A percentile compares a stretch with the other conserved stretches of the same genome.
Conservation (phyloP, 805 yeast genomes). For the Phaffomyces antillensis region DNA sequence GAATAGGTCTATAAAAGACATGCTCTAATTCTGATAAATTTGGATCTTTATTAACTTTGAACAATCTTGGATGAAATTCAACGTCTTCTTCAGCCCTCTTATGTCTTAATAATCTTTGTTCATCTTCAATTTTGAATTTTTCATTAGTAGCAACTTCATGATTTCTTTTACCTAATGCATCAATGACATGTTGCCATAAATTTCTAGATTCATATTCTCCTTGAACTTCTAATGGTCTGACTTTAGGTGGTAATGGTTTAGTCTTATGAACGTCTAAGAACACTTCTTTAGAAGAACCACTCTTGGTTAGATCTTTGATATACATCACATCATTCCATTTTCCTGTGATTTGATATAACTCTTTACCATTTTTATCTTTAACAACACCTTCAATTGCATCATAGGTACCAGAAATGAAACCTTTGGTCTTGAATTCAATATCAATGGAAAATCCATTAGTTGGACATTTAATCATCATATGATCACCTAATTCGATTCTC, state of each 20-base stretch:
- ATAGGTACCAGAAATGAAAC: conserved; percentile 87
- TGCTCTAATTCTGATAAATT: conserved; percentile 46
- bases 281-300: conserved; percentile 35
- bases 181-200: conserved; percentile 77
- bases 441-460: conserved; percentile 56
- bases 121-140: conserved; percentile 78
- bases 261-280: conserved; percentile 59
- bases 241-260: conserved; percentile 51
- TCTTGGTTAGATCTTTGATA: conserved; percentile 45
- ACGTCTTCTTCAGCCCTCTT: conserved; percentile 71
- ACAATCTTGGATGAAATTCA: conserved; percentile 75
- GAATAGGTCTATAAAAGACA: conserved; percentile 57
- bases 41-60: conserved; percentile 40
- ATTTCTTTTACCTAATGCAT: conserved; percentile 72
- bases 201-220: conserved; percentile 73
- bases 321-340: conserved; percentile 90
- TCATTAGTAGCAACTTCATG: conserved; percentile 84
- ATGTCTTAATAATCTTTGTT: conserved; percentile 72
- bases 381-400: conserved; percentile 79
- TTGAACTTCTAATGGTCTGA: conserved; percentile 75
- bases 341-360: conserved; percentile 64
- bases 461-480: conserved; percentile 66
- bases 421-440: conserved; percentile 92
- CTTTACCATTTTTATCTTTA: conserved; percentile 46
- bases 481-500: conserved; percentile 90